phyloP scores from a whole-genome alignment of 179 eudicot species.

The Camellia oleifera region DNA sequence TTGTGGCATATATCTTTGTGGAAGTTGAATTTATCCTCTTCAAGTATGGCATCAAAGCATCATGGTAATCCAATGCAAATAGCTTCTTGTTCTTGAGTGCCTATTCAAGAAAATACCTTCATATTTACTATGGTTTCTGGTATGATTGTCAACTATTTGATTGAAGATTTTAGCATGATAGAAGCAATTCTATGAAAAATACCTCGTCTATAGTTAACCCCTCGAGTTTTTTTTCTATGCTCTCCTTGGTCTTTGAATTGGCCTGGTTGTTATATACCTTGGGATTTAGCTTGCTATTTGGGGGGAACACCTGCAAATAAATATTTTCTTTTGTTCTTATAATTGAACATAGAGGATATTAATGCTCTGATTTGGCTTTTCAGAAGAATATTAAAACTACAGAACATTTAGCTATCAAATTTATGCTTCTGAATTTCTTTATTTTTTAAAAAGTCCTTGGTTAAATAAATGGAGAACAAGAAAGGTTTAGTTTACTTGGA shows the following conservation, averaged over 20 bases:
- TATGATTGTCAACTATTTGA: not conserved
- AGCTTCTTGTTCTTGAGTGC: conserved; percentile 47
- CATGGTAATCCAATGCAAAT: conserved; percentile 75
- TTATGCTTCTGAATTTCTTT: not conserved
- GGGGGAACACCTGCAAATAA: conserved; percentile 74
- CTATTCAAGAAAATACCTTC: conserved; percentile 21
- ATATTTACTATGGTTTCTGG: not conserved
- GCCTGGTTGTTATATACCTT: conserved; percentile 47
- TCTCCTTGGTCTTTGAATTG: conserved; percentile 49
- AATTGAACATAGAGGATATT: not conserved
- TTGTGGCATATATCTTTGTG: conserved; percentile 65
- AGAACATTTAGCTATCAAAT: too few relatives aligned
- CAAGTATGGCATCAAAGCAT: conserved; percentile 62
- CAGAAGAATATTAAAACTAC: not conserved
- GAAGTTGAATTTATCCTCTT: conserved; percentile 51
- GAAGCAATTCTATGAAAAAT: conserved; percentile 9
- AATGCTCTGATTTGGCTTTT: not conserved
- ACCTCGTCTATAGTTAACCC: conserved; percentile 63
- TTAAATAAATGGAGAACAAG: not conserved
- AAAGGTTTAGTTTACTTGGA: conserved; percentile 38
- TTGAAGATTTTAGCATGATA: not conserved
- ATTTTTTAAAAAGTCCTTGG: not conserved
- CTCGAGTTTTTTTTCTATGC: conserved; percentile 40
- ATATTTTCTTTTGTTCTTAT: not conserved
- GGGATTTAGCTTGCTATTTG: conserved; percentile 60